Conservation (phyloP, 805 yeast genomes). For the Yamadazyma laniorum region DNA sequence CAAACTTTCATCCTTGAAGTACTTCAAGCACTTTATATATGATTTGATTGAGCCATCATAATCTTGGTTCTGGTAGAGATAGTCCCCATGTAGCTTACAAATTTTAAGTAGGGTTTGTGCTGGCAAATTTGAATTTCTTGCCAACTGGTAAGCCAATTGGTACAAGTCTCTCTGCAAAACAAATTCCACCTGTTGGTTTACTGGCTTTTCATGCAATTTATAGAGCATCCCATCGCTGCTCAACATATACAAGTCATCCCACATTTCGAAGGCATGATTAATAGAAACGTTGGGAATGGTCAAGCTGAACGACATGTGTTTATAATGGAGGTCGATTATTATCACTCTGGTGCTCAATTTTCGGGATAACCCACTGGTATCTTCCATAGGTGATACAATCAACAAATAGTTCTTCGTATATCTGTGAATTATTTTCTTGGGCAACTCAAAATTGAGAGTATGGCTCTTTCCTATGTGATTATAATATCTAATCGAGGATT, state of each 20-base stretch:
- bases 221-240: conserved; percentile 76
- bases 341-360: conserved; percentile 52
- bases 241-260: conserved; percentile 59
- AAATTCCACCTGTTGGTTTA: conserved; percentile 66
- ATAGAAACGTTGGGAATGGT: conserved; percentile 64
- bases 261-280: conserved; percentile 52
- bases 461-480: conserved; percentile 53
- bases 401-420: conserved; percentile 54
- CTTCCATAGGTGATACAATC: conserved; percentile 50
- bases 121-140: conserved; percentile 36
- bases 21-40: conserved; percentile 50
- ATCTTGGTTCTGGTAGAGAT: conserved; percentile 63
- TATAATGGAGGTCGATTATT: conserved; percentile 67
- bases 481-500: conserved; percentile 63
- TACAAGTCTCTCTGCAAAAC: conserved; percentile 69
- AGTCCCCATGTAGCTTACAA: conserved; percentile 61
- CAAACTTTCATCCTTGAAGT: conserved; percentile 15
- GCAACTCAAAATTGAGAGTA: conserved; percentile 53
- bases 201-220: conserved; percentile 61
- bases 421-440: conserved; percentile 52
- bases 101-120: conserved; percentile 28
- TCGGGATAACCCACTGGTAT: conserved; percentile 12
- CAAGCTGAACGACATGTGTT: conserved; percentile 65
- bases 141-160: conserved; percentile 69
- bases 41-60: conserved; percentile 70